These are phyloP conservation scores for Exophiala lecanii-corni DNA, from an alignment of 2,329 filamentous ascomycete species.

Conservation along the genomic window DNA sequence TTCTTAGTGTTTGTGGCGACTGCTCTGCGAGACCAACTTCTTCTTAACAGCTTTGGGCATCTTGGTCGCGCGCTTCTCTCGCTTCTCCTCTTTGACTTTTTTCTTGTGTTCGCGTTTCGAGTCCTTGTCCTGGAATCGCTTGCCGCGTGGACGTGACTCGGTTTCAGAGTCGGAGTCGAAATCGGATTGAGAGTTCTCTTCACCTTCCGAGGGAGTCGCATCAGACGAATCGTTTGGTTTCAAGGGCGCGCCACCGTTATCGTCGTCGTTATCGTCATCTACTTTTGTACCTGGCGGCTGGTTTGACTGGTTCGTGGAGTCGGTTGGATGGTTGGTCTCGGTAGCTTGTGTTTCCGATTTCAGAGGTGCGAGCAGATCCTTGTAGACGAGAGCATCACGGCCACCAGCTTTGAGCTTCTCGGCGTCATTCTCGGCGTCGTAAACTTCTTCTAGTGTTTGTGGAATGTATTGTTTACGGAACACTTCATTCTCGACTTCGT, in stretches of 20 bases:
- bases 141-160: conserved; percentile 66
- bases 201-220: conserved; percentile 35
- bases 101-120: conserved; percentile 83
- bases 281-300: conserved; percentile 8
- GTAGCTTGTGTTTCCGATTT: conserved; percentile 7
- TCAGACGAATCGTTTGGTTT: conserved; percentile 20
- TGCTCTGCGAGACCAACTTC: conserved; percentile 63
- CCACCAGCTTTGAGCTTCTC: conserved; percentile 69
- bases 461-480: conserved; percentile 97
- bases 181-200: conserved; percentile 26
- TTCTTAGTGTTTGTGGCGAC: conserved; percentile 53
- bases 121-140: conserved; percentile 86
- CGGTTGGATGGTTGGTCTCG: not conserved
- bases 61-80: conserved; percentile 88
- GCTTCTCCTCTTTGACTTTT: conserved; percentile 90
- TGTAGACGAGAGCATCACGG: conserved; percentile 76
- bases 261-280: conserved; percentile 28
- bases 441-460: conserved; percentile 91
- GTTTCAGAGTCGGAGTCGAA: conserved; percentile 47
- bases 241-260: conserved; percentile 18
- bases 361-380: conserved; percentile 64
- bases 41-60: conserved; percentile 97
- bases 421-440: conserved; percentile 88
- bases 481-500: conserved; percentile 81
- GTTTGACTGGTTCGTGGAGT: not conserved